Evolutionary conservation across 2,329 filamentous ascomycete species (phyloP), one percentile per base, ranked within the genome.

Genomic region (Bipolaris victoriae): DNA sequence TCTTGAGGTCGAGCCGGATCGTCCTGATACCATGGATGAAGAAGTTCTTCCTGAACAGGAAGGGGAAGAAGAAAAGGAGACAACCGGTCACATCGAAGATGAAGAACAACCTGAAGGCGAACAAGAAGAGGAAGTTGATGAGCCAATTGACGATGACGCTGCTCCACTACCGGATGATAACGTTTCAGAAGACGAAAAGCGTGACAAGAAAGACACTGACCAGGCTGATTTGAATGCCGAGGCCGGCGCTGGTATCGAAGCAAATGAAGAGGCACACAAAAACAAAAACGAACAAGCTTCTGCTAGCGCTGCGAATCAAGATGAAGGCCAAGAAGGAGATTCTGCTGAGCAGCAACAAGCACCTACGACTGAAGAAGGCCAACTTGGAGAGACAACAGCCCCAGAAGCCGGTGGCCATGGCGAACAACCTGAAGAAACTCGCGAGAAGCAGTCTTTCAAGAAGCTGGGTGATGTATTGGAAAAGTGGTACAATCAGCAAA

Each of bases 391-490:
- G 31, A 71, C 73, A 22, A 64, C 70, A 2, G 68, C 71, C 13
- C 72, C 72, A 43, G 72, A 77, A 52, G 73, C 73, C 15, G 70
- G 72, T 31, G 74, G 75, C 9, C 69, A 65, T n/a, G 70, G 71
- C 18, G 75, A 78, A 47, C 70, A 73, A 40, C 55, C 76, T 15
- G 73, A 82, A 63, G 76, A 81, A 36, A 68, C 71, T 16, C 68
- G 71, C 5, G 76, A 85, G 49, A 79, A 81, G 44, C 87, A 95
- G 65, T 90, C 92, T 1, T 97, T 97, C 83, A 95, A 95, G 79
- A 96, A 97, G 71, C 85, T 99, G 29, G 95, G 95, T 20, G 92
- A 99, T 78, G 90, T 92, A 5, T 82, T 99, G 31, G 93, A 98
- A 75, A 87, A 89, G 67, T 99, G 93, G 91, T 93, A 98, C 76